These are phyloP conservation scores for Nakazawaea laoshanensis DNA, from an alignment of 805 yeast genomes.

Conservation along the genomic window DNA sequence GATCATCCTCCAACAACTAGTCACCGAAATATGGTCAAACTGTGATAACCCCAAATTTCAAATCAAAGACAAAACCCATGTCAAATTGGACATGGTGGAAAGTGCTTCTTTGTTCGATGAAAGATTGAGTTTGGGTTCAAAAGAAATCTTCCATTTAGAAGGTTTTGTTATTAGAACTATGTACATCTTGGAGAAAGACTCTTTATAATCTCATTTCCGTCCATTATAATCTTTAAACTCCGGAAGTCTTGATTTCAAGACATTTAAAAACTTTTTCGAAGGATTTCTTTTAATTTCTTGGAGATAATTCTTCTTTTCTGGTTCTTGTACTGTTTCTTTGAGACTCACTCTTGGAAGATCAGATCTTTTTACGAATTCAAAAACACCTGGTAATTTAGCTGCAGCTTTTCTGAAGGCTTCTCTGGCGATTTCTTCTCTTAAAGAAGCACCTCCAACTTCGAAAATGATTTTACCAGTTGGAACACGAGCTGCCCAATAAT, in stretches of 20 bases:
- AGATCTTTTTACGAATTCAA: slow-evolving; percentile 67
- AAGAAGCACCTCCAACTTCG: slow-evolving; percentile 59
- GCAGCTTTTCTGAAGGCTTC: slow-evolving; percentile 89
- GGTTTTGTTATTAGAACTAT: slow-evolving; percentile 87
- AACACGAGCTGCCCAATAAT: slow-evolving; percentile 94
- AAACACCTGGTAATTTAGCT: slow-evolving; percentile 85
- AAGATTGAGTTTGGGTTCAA: slow-evolving; percentile 75
- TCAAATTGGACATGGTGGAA: slow-evolving; percentile 41
- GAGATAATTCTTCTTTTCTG: slow-evolving; percentile 41
- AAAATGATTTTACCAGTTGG: slow-evolving; percentile 92
- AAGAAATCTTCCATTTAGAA: slow-evolving; percentile 89
- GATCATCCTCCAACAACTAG: slow-evolving; percentile 58
- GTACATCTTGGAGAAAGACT: slow-evolving; percentile 54
- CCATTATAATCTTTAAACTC: slow-evolving; percentile 36
- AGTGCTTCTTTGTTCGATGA: slow-evolving; percentile 72
- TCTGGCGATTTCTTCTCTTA: slow-evolving; percentile 85
- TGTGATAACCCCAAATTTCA: slow-evolving; percentile 13
- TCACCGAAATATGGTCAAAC: slow-evolving; percentile 23
- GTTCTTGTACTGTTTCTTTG: slow-evolving; percentile 32
- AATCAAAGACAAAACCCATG: slow-evolving; percentile 14
- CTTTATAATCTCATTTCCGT: slow-evolving; percentile 14
- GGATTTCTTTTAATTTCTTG: slow-evolving; percentile 52
- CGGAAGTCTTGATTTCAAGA: slow-evolving; percentile 39
- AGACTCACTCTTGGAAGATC: slow-evolving; percentile 69
- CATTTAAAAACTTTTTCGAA: slow-evolving; percentile 51